Evolutionary conservation across 768 basidiomycete genomes (phyloP), one percentile per base, ranked within the genome.

Genomic region (Rhodosporidiobolus odoratus): DNA sequence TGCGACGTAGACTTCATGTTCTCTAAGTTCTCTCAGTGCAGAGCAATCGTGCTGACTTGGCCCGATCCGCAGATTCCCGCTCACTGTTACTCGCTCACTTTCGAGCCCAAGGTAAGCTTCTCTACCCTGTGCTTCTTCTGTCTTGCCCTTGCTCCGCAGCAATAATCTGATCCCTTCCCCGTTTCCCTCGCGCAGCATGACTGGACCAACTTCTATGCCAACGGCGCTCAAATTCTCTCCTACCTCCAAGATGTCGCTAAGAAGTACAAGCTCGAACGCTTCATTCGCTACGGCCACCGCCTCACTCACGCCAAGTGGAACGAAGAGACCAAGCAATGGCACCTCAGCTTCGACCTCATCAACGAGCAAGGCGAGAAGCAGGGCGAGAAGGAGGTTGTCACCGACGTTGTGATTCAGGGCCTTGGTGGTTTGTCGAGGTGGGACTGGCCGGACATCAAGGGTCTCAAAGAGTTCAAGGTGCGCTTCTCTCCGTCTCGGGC

Each of bases 371-470:
- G 69, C 30, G 56, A 53, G 38, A 74, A 74, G 58, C 23, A 35
- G 2, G 73, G 73, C 19, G 71, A 81, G 61, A 60, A 86, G 52
- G 83, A 84, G 34, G 86, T 87, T 71, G 80, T 77, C 1, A 84
- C 83, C 3, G 86, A 88, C 68, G 80, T 88, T 0, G 80, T 88
- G 43, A 82, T 89, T 59, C 84, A 83, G 21, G 84, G 83, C n/a
- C 77, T 84, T 27, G 86, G 86, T 6, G 68, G 77, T 19, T 48
- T 78, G 17, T 86, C 84, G 58, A 78, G 85, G 12, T 88, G 86
- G 86, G 80, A 82, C 35, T 88, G 87, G 88, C 88, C 88, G 4
- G 83, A 86, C 53, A 87, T 89, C 53, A 77, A 80, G 15, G 87
- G 87, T 6, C 76, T 88, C 37, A 78, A 84, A 23, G 80, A 78